Conservation (phyloP, 2,329 filamentous ascomycete genomes). For the Diaporthe batatas region DNA sequence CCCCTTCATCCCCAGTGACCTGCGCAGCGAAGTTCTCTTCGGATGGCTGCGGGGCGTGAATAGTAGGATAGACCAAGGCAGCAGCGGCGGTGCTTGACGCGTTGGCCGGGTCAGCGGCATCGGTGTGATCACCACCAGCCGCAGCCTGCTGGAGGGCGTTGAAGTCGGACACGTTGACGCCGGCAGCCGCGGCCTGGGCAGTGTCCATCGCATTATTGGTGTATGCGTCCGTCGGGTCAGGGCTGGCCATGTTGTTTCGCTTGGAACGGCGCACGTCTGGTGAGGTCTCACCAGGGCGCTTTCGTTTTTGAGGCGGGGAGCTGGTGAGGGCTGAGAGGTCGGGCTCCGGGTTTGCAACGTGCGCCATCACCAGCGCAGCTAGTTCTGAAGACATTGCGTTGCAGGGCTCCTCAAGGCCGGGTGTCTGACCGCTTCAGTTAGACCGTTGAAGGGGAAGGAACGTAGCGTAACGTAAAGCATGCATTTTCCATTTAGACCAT, state of each 20-base stretch:
- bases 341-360: slow-evolving; percentile 40
- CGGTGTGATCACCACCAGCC: slow-evolving; percentile 56
- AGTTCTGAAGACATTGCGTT: slow-evolving; percentile 57
- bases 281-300: slow-evolving; percentile 40
- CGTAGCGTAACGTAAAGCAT: neutral
- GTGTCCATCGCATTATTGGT: slow-evolving; percentile 36
- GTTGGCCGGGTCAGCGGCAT: slow-evolving; percentile 63
- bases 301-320: slow-evolving; percentile 41
- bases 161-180: slow-evolving; percentile 67
- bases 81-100: slow-evolving; percentile 72
- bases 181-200: slow-evolving; percentile 63
- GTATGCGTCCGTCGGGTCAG: slow-evolving; percentile 40
- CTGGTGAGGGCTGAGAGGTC: slow-evolving; percentile 41
- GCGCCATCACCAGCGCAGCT: slow-evolving; percentile 42
- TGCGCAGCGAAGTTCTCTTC: slow-evolving; percentile 73
- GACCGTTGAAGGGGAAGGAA: neutral
- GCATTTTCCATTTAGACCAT: neutral
- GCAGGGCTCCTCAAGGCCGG: slow-evolving; percentile 40
- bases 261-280: slow-evolving; percentile 41
- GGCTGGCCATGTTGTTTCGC: slow-evolving; percentile 38
- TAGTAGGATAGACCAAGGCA: slow-evolving; percentile 71
- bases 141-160: slow-evolving; percentile 69
- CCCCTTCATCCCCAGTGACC: slow-evolving; percentile 54
- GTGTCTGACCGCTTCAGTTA: slow-evolving; percentile 11
- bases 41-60: slow-evolving; percentile 69